These are phyloP conservation scores for Pythium chondricola DNA, from an alignment of 352 stramenopile species.

Conservation along the genomic window DNA sequence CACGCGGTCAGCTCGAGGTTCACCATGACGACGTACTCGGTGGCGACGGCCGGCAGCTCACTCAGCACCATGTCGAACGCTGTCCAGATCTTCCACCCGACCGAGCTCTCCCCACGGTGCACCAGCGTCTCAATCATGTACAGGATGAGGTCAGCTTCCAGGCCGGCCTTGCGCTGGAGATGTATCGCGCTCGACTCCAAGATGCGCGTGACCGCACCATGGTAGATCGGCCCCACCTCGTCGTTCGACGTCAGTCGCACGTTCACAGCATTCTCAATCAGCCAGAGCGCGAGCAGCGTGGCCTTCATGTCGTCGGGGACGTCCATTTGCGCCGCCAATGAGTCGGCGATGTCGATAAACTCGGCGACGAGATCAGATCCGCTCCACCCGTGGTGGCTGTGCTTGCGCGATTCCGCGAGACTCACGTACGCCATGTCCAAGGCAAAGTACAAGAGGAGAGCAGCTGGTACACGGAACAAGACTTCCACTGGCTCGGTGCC, in stretches of 20 bases:
- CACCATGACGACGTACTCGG: slow-evolving; percentile 69
- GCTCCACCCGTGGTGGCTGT: slow-evolving; percentile 31
- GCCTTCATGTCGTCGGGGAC: slow-evolving; percentile 81
- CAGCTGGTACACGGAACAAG: slow-evolving; percentile 70
- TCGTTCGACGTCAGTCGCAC: slow-evolving; percentile 58
- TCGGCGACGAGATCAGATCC: slow-evolving; percentile 50
- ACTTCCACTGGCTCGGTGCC: slow-evolving; percentile 59
- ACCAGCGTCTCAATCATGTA: slow-evolving; percentile 76
- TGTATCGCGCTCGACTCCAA: slow-evolving; percentile 73
- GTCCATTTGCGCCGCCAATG: slow-evolving; percentile 59
- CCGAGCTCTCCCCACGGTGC: slow-evolving; percentile 60
- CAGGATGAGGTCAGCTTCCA: slow-evolving; percentile 64
- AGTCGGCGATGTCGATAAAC: slow-evolving; percentile 59
- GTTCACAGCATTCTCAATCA: slow-evolving; percentile 74
- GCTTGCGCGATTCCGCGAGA: slow-evolving; percentile 1
- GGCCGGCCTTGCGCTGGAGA: slow-evolving; percentile 64
- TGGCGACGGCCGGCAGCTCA: slow-evolving; percentile 36
- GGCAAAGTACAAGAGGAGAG: slow-evolving; percentile 76
- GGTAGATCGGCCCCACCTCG: slow-evolving; percentile 57
- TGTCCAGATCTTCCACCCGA: slow-evolving; percentile 85
- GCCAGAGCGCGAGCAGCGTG: slow-evolving; percentile 69
- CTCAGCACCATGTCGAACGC: slow-evolving; percentile 62
- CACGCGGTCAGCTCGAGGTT: slow-evolving; percentile 70
- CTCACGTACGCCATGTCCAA: slow-evolving; percentile 68
- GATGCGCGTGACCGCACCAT: slow-evolving; percentile 46